These are phyloP conservation scores for Ganoderma sp. DNA, from an alignment of 1,284 basidiomycete genomes.

Conservation along the genomic window DNA sequence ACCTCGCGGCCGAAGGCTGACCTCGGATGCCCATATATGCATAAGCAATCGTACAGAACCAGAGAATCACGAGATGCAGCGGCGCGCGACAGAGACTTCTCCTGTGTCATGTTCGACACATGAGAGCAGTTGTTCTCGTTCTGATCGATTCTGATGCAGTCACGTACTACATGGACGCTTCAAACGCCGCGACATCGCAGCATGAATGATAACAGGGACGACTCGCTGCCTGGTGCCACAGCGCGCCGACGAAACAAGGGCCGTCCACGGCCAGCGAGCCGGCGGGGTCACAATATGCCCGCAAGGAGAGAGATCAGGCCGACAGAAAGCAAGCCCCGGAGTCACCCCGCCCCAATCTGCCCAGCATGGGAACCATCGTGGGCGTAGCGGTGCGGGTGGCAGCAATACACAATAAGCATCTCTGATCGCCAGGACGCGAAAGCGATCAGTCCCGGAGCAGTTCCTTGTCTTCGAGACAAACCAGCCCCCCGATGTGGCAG, in stretches of 20 bases:
- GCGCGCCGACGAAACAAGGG: neutral
- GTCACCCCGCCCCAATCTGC: neutral
- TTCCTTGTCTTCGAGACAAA: neutral
- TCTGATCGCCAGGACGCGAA: neutral
- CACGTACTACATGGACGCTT: neutral
- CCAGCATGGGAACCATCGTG: neutral
- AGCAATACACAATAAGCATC: neutral
- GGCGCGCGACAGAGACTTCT: neutral
- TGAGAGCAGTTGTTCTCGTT: neutral
- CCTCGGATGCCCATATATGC: neutral
- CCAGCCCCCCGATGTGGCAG: neutral
- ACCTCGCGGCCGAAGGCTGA: neutral
- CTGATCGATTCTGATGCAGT: neutral
- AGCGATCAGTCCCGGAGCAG: conserved; percentile 1
- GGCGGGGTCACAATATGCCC: neutral
- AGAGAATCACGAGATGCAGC: neutral
- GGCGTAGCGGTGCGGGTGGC: neutral
- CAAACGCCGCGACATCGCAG: neutral
- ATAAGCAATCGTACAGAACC: neutral
- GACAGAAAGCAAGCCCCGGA: neutral
- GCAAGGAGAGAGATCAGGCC: neutral
- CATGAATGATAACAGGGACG: conserved; percentile 1
- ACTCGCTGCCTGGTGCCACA: neutral
- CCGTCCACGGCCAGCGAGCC: neutral
- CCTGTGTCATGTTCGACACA: neutral